These are phyloP conservation scores for Stephania cephalantha DNA, from an alignment of 164 flowering plant species.

Conservation along the genomic window DNA sequence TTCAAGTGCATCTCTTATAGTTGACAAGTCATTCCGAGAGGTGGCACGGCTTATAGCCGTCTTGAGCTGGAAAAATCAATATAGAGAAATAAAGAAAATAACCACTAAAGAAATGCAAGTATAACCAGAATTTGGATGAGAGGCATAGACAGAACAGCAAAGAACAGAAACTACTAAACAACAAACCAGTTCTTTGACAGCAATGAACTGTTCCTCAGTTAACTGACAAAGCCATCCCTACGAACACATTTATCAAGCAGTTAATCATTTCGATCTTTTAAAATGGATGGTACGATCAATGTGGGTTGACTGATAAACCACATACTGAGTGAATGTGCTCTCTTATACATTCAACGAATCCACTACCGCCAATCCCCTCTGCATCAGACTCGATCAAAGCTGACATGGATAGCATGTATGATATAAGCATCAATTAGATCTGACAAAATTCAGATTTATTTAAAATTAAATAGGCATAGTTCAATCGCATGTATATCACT, in stretches of 20 bases:
- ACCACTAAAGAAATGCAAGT: neutral
- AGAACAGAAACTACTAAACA: conserved; percentile 2
- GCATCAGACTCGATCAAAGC: conserved; percentile 99
- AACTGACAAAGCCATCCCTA: conserved; percentile 91
- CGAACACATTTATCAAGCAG: conserved; percentile 10
- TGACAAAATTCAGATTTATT: neutral
- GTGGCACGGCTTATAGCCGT: conserved; percentile 92
- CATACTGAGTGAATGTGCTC: conserved; percentile 92
- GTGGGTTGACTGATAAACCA: conserved; percentile 2
- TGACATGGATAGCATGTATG: conserved; percentile 13
- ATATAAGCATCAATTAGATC: conserved; percentile 1
- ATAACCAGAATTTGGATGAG: neutral
- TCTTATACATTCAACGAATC: conserved; percentile 96
- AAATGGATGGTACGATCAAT: neutral
- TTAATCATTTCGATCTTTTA: conserved; percentile 5
- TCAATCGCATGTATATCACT: neutral
- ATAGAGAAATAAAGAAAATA: neutral
- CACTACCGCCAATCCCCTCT: conserved; percentile 99
- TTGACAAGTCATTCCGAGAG: conserved; percentile 79
- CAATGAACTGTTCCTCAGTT: conserved; percentile 97
- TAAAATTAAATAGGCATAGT: neutral
- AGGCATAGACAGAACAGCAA: neutral
- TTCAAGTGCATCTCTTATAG: conserved; percentile 95
- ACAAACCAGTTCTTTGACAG: conserved; percentile 93
- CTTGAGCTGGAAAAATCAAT: conserved; percentile 55